phyloP scores from a whole-genome alignment of 495 filamentous ascomycete species.

The Pyrenula massariospora region DNA sequence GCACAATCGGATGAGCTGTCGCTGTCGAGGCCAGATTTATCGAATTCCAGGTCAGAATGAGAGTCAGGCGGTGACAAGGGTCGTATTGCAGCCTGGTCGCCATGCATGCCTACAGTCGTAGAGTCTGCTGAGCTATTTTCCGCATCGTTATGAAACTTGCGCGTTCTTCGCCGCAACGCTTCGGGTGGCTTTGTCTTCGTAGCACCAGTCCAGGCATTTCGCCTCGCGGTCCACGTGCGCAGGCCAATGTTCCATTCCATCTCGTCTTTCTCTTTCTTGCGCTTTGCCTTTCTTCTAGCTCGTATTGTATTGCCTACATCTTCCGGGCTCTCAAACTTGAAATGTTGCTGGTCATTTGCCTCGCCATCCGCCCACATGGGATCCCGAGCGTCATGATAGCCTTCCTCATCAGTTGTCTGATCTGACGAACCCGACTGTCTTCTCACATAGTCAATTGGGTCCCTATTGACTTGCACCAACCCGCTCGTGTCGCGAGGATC shows the following conservation, averaged over 20 bases:
- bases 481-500: not conserved
- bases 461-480: not conserved
- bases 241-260: constrained; percentile 76
- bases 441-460: not conserved
- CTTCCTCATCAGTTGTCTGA: not conserved
- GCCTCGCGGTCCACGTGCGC: constrained; percentile 56
- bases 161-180: not conserved
- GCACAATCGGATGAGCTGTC: constrained; percentile 6
- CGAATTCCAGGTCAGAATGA: constrained; percentile 14
- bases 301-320: constrained; percentile 34
- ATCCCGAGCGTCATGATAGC: not conserved
- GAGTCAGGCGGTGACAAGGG: constrained; percentile 1
- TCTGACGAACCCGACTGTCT: not conserved
- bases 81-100: constrained; percentile 11
- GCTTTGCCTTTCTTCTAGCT: constrained; percentile 46
- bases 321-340: constrained; percentile 55
- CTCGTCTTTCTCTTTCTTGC: constrained; percentile 54
- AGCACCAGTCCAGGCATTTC: constrained; percentile 85
- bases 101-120: constrained; percentile 18
- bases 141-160: constrained; percentile 2
- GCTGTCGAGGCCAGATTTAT: constrained; percentile 14
- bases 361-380: not conserved
- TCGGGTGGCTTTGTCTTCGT: constrained; percentile 21
- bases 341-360: constrained; percentile 22
- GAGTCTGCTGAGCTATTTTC: constrained; percentile 17